Base-by-base conservation (phyloP, 2,329 filamentous ascomycete species). In the Nigrospora oryzae region DNA sequence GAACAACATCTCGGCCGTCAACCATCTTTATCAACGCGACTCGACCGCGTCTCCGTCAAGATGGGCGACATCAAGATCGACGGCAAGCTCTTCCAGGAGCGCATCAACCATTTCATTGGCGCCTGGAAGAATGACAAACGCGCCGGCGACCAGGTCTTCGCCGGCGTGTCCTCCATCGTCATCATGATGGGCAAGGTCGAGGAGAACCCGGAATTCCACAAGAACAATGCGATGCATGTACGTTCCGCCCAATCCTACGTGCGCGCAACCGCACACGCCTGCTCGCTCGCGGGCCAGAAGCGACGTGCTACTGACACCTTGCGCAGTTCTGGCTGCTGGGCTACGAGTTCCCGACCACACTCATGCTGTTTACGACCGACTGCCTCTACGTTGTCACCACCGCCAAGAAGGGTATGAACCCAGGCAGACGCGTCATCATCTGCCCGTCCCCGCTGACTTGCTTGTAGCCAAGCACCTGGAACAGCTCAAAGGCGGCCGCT, bases 101-200 rank as follows among this genome's bases (percentile, higher is more conserved):
- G 93, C 62, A 78, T 97, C 55, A 84, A 84, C 55, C 84, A 85
- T 62, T 85, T 98, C 59, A 79, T 90, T 63, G 83, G 86, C 57
- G 82, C 89, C 70, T 98, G 94, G 93, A 97, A 95, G 75, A 83
- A 86, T 58, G 91, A 97, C 75, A 91, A 95, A 73, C 86, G 90
- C 61, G 79, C 84, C 50, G 86, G 86, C 63, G 87, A 95, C 70
- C 75, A 81, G 60, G 70, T 91, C 52, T 98, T 97, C 66, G 83
- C 80, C 55, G 91, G 90, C 61, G 90, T 81, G 53, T 82, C 83
- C 52, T 95, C 91, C 49, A 87, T 98, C 58, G 73, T 93, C 57
- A 79, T 96, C 48, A 77, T 94, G 63, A 93, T 96, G 79, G 93
- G 93, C 66, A 98, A 96, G 73, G 89, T 89, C 51, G 89, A 93